Conservation (phyloP, 176 grass and related monocot genomes). For the Oryza australiensis region DNA sequence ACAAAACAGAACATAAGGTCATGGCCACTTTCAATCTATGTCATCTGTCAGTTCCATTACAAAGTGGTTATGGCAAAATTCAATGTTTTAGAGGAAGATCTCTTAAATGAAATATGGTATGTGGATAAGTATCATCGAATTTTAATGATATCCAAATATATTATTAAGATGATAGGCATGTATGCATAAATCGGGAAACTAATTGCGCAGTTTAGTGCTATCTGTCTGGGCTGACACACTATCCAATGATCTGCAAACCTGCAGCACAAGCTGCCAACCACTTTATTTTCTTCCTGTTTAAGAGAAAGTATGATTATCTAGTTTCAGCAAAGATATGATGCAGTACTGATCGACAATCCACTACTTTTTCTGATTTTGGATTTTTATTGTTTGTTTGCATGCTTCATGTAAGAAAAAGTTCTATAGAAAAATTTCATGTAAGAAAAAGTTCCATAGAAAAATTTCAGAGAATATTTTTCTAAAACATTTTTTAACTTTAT, state of each 20-base stretch:
- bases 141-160: not conserved
- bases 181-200: not conserved
- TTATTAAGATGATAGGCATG: not conserved
- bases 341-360: not conserved
- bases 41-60: not conserved
- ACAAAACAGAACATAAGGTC: not conserved
- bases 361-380: too few species aligned
- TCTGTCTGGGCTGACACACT: not conserved
- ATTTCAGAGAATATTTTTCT: too few species aligned
- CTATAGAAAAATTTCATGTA: too few species aligned
- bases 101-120: not conserved
- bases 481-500: too few species aligned
- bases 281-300: not conserved
- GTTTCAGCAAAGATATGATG: not conserved
- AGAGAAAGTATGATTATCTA: not conserved
- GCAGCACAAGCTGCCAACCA: not conserved
- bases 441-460: too few species aligned
- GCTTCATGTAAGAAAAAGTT: too few species aligned
- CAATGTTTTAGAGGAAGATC: not conserved
- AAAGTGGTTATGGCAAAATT: not conserved
- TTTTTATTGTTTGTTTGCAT: too few species aligned
- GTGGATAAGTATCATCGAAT: not conserved
- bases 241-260: not conserved
- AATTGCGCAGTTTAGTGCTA: not conserved
- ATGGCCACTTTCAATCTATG: not conserved